These are phyloP conservation scores for Saturnispora mendoncae DNA, from an alignment of 805 yeast genomes.

Conservation along the genomic window DNA sequence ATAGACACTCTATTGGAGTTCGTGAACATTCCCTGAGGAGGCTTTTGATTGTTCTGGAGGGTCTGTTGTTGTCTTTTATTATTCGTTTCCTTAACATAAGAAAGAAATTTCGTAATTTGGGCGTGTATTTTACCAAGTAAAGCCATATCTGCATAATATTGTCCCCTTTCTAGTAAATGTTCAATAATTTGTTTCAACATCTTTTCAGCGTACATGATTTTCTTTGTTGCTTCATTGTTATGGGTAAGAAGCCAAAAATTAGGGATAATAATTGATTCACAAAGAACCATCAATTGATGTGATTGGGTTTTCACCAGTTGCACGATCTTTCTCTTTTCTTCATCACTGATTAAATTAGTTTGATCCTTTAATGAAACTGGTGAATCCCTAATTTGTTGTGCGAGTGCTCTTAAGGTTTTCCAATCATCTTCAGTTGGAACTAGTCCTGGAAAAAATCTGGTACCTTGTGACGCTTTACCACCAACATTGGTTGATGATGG, in stretches of 20 bases:
- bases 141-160: conserved; percentile 65
- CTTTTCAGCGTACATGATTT: conserved; percentile 67
- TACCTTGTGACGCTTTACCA: conserved; percentile 15
- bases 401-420: conserved; percentile 49
- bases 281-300: conserved; percentile 54
- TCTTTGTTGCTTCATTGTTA: conserved; percentile 65
- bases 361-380: conserved; percentile 61
- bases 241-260: conserved; percentile 69
- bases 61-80: conserved; percentile 21
- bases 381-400: conserved; percentile 59
- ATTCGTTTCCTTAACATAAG: conserved; percentile 57
- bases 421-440: conserved; percentile 53
- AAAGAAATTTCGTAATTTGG: conserved; percentile 68
- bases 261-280: conserved; percentile 64
- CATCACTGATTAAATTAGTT: conserved; percentile 49
- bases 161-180: conserved; percentile 39
- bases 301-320: conserved; percentile 41
- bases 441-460: conserved; percentile 27
- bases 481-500: conserved; percentile 3
- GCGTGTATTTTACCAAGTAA: conserved; percentile 58
- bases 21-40: conserved; percentile 16
- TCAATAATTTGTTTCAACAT: conserved; percentile 74
- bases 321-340: conserved; percentile 54
- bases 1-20: too few species aligned
- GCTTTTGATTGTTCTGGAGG: not conserved